Conservation (phyloP, 495 filamentous ascomycete genomes). For the Astrocystis sublimbata region DNA sequence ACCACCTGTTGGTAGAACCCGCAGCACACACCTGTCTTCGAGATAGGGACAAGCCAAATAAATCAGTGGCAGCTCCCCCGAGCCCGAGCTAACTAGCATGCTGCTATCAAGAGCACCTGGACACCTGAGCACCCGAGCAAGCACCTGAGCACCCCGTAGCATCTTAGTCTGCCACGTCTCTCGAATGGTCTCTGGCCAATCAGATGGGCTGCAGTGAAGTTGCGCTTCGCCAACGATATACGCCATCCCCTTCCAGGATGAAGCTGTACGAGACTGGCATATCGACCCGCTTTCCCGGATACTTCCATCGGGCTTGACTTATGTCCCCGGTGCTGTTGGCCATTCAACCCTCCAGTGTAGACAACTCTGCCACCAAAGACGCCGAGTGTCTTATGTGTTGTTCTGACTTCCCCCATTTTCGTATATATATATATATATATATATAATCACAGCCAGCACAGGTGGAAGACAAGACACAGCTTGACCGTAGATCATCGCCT, state of each 20-base stretch:
- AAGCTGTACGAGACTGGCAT: not conserved
- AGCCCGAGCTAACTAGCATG: not conserved
- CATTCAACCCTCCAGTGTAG: not conserved
- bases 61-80: conserved; percentile 1
- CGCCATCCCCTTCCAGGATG: not conserved
- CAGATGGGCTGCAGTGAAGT: not conserved
- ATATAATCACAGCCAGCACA: conserved; percentile 1
- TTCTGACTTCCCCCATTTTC: not conserved
- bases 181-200: conserved; percentile 1
- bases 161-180: conserved; percentile 14
- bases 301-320: not conserved
- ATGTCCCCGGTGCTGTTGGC: not conserved
- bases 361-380: not conserved
- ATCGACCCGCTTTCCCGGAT: not conserved
- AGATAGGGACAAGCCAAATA: not conserved
- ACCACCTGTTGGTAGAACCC: not conserved
- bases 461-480: not conserved
- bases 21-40: not conserved
- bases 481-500: not conserved
- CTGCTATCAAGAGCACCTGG: conserved; percentile 1
- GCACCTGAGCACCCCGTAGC: too few relatives aligned
- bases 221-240: not conserved
- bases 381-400: not conserved
- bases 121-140: too few relatives aligned
- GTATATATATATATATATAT: too few relatives aligned